Percentiles rank a stretch among this genome's conserved stretches.
These are phyloP conservation scores for Eucommia ulmoides DNA, from an alignment of 257 asterid species.

Conservation along the genomic window DNA sequence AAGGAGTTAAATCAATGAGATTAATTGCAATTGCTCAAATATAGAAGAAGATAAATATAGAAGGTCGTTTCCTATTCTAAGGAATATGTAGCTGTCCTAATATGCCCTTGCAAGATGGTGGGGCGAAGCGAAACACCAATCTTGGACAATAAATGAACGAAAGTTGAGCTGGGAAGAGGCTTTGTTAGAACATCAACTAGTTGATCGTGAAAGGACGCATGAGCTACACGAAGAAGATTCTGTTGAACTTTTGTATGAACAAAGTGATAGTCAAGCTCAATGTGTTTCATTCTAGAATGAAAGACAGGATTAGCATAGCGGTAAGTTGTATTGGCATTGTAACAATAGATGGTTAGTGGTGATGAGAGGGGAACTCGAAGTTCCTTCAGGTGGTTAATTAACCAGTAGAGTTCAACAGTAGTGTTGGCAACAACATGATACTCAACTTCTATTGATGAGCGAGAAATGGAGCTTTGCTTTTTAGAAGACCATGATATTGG, in stretches of 20 bases:
- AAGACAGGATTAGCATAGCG: not conserved
- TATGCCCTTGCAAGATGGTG: not conserved
- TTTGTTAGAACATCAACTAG: not conserved
- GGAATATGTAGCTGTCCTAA: no score
- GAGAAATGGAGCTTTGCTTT: not conserved
- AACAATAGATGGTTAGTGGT: not conserved
- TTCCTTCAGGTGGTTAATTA: not conserved
- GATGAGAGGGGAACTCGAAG: not conserved
- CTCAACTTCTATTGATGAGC: not conserved
- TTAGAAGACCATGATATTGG: not conserved
- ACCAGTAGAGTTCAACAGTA: not conserved
- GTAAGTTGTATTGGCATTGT: not conserved
- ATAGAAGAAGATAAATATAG: no score
- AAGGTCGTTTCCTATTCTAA: no score
- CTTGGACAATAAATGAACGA: not conserved
- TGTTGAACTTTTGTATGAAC: not conserved
- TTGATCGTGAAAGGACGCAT: not conserved
- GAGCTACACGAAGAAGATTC: not conserved
- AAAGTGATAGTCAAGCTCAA: not conserved
- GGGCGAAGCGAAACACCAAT: not conserved
- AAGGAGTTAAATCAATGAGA: no score
- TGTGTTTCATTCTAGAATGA: not conserved
- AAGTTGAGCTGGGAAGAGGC: not conserved
- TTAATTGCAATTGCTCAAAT: no score
- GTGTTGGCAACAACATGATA: not conserved